phyloP scores from a whole-genome alignment of 768 basidiomycete genomes.

The Suillus luteus region DNA sequence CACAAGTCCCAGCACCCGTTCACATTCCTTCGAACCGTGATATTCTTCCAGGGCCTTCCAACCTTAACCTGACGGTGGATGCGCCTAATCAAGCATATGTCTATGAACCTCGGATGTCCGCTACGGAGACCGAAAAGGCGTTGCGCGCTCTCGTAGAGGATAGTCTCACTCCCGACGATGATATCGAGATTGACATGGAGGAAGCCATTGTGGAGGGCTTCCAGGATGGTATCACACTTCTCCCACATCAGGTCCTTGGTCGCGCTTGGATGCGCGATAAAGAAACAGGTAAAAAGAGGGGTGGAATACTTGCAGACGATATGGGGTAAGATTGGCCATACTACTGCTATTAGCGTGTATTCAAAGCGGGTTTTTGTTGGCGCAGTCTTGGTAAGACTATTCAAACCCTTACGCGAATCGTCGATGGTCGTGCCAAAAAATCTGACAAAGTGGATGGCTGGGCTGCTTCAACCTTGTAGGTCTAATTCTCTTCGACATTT shows the following conservation, averaged over 20 bases:
- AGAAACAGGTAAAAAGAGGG: slow-evolving; percentile 74
- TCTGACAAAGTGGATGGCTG: slow-evolving; percentile 74
- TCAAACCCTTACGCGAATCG: slow-evolving; percentile 85
- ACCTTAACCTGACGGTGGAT: slow-evolving; percentile 30
- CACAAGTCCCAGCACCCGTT: slow-evolving; percentile 35
- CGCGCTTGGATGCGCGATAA: slow-evolving; percentile 86
- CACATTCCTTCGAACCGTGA: slow-evolving; percentile 27
- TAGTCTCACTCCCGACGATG: slow-evolving; percentile 53
- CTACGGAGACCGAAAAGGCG: slow-evolving; percentile 73
- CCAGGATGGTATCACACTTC: slow-evolving; percentile 61
- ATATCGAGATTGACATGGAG: slow-evolving; percentile 58
- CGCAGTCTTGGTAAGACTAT: slow-evolving; percentile 84
- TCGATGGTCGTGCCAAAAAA: slow-evolving; percentile 73
- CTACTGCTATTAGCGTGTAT: neutral
- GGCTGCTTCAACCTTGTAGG: slow-evolving; percentile 71
- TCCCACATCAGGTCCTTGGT: slow-evolving; percentile 89
- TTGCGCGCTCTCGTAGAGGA: slow-evolving; percentile 76
- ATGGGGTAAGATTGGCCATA: slow-evolving; percentile 60
- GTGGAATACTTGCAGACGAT: slow-evolving; percentile 92
- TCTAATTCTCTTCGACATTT: slow-evolving; percentile 4
- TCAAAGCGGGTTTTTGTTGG: neutral
- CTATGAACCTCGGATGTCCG: slow-evolving; percentile 37
- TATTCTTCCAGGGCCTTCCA: slow-evolving; percentile 18
- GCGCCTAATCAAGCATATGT: slow-evolving; percentile 26
- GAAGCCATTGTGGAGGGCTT: slow-evolving; percentile 81